Base-by-base conservation (phyloP, 1,284 basidiomycete genomes). In the Papiliotrema nemorosa region DNA sequence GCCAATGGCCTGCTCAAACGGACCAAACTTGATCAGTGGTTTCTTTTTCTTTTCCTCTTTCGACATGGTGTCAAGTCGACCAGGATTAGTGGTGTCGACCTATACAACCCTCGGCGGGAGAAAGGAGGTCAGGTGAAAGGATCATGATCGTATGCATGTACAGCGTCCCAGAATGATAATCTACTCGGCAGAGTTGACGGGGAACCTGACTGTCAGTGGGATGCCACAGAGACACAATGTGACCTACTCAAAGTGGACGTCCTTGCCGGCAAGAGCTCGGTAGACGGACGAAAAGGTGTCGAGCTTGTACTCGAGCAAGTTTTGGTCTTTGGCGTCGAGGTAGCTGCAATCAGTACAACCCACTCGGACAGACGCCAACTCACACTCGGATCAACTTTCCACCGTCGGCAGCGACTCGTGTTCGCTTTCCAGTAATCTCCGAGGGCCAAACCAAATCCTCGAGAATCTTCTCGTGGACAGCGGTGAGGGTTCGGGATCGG, bases 381-480 rank as follows among this genome's bases (percentile, higher is more conserved):
- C 81, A 94, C 91, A 94, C 91, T 84, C 90, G 90, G 74, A 93
- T 81, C 59, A 92, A 80, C 80, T 93, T 94, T 68, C 86, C 85
- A 65, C 92, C 92, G 67, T 96, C 92, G 55, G 87, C 84, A 48
- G 83, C 82, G 58, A 94, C 84, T 66, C 94, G 88, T 67, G 90
- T 94, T 76, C 96, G 82, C 87, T 97, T 97, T 72, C 93, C 96
- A 63, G 92, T 88, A 76, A 99, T 98, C 81, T 97, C 96, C 37
- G 91, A 93, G 63, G 96, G 96, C 85, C 85, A 97, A 55, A 99
- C 94, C 59, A 99, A 88, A 78, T 99, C 96, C 78, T 97, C 96
- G 63, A 99, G 84, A 73, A 97, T 94, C 79, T 86, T 87, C 78
- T 97, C 92, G 82, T 98, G 96, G 58, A 99, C 94, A 63, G 84